A percentile compares a stretch with the other conserved stretches of the same genome.
phyloP scores from a whole-genome alignment of 1,139 yeast species.

The Pichia sp. region DNA sequence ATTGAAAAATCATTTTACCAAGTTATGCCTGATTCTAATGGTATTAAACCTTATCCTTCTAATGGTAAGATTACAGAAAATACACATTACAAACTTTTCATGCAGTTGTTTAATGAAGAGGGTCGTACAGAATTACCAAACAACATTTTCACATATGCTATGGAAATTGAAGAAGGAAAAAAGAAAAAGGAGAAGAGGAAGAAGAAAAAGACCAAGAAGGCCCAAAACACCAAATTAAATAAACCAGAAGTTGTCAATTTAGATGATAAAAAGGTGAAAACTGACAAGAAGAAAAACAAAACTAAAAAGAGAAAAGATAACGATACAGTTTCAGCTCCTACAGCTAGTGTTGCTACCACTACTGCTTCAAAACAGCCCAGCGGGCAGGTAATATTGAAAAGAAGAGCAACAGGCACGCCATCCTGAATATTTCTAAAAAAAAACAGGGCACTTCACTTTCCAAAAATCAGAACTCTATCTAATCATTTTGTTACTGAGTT shows the following conservation, averaged over 20 bases:
- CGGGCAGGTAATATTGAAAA: no score
- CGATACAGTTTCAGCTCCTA: no score
- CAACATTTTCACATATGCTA: slow-evolving; percentile 5
- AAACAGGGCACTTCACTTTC: no score
- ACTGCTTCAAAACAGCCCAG: no score
- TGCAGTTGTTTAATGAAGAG: slow-evolving; percentile 3
- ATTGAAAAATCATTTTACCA: slow-evolving; percentile 18
- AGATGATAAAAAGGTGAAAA: background rate
- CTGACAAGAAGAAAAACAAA: background rate
- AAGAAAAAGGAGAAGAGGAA: slow-evolving; percentile 1
- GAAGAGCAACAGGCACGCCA: no score
- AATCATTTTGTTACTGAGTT: background rate
- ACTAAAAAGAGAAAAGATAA: background rate
- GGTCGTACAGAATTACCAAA: slow-evolving; percentile 5
- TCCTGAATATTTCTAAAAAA: no score
- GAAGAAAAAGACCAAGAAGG: background rate
- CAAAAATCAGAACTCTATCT: no score
- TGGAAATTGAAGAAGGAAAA: slow-evolving; percentile 2
- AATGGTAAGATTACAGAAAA: slow-evolving; percentile 5
- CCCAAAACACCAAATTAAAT: background rate
- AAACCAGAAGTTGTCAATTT: no score
- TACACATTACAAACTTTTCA: slow-evolving; percentile 5
- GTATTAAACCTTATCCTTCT: slow-evolving; percentile 1
- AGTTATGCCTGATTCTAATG: slow-evolving; percentile 14
- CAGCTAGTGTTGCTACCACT: no score